Evolutionary conservation across 768 basidiomycete species (phyloP), one percentile per base, ranked within the genome.

Genomic region (Porphyrellus cyaneotinctus): DNA sequence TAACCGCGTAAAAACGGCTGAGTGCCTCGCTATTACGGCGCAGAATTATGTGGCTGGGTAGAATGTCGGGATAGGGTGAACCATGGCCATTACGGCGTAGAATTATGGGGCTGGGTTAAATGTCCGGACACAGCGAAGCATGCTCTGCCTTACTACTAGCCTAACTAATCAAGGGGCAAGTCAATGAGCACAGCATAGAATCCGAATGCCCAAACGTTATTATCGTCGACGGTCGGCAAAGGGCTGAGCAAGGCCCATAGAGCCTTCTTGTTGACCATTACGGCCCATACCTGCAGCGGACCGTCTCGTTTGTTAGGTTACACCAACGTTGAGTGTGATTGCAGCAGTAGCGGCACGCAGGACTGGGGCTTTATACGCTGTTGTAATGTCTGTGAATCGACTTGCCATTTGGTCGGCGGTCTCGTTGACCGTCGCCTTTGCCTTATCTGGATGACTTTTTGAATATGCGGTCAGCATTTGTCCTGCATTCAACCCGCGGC

Each of bases 181-280:
- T 95, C 97, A 46, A 99, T 85, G n/a, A 95, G 64, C 12, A 95
- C 47, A 3, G 86, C 95, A 63, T 99, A 99, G 13, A 82, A 72
- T 20, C 85, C 91, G 41, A 99, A 78, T 1, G 97, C 91, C 84
- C 87, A 94, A 30, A 90, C 79, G 56, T 87, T 92, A 71, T 98
- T 97, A 63, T 90, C 82, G 37, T 94, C 93, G 46, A 99, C 79
- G 50, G 98, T 84, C 93, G 94, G 97, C 49, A n/a, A 82, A 77
- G 0, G 97, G 97, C 6, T 98, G 75, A 0, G 97, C 97, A 58
- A 99, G 95, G 47, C 95, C 95, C 81, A 94, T 91, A 17, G 88
- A 84, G 28, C 95, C 77, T 64, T 92, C 88, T 66, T 97, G 93
- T n/a, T 91, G 87, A 8, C 97, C 97, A 67, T 99, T 89, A 97